phyloP scores from a whole-genome alignment of 1,284 basidiomycete genomes.

The Puccinia triticina region DNA sequence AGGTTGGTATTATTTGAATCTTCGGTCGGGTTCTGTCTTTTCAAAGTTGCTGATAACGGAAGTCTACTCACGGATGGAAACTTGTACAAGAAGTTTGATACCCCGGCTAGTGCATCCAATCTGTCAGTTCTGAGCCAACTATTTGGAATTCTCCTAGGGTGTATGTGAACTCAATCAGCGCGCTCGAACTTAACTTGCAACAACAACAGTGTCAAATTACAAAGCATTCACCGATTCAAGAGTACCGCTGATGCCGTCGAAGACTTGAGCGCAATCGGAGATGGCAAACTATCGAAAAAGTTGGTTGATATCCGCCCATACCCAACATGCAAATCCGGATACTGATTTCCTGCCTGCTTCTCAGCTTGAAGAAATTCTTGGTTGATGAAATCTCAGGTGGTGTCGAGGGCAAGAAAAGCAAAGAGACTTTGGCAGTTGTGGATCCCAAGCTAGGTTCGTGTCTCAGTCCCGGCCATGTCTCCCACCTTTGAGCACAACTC shows the following conservation, averaged over 20 bases:
- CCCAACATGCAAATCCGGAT: background rate
- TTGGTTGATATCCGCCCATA: background rate
- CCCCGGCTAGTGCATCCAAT: constrained; percentile 85
- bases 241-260: constrained; percentile 98
- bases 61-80: constrained; percentile 79
- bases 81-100: constrained; percentile 88
- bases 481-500: background rate
- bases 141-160: background rate
- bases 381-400: constrained; percentile 45
- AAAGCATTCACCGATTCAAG: constrained; percentile 92
- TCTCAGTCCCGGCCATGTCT: too few species aligned
- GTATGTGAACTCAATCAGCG: background rate
- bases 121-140: constrained; percentile 67
- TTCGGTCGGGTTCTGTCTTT: constrained; percentile 91
- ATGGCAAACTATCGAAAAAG: constrained; percentile 50
- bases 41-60: constrained; percentile 88
- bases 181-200: background rate
- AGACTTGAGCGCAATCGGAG: constrained; percentile 67
- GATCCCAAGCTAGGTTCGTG: constrained; percentile 45
- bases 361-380: constrained; percentile 49
- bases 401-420: constrained; percentile 36
- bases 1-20: constrained; percentile 66
- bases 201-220: constrained; percentile 76
- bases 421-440: constrained; percentile 40
- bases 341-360: background rate